Base-by-base conservation (phyloP, 2,329 filamentous ascomycete genomes). In the Penicillium expansum region DNA sequence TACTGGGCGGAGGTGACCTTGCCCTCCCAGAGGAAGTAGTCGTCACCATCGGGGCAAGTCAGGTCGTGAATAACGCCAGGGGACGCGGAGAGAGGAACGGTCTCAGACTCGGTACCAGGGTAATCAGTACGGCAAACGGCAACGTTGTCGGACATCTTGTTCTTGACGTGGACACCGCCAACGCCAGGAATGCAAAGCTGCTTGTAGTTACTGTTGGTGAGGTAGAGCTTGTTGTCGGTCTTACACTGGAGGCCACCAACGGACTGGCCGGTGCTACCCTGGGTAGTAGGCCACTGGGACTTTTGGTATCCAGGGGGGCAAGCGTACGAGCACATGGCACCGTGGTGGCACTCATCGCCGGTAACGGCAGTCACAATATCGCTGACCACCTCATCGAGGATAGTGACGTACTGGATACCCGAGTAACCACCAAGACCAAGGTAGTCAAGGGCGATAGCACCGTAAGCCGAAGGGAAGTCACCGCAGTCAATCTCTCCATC, bases 51-150 rank as follows among this genome's bases (percentile, higher is more conserved):
- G 45, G 93, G 89, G 80, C 91, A 93, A 71, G 90, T 91, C 63
- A 99, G 78, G 35, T 80, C 76, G 59, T 85, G 78, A 27, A 77
- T 82, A 48, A 76, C 68, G 57, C 89, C 89, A 51, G 89, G 77
- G 5, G 75, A 63, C 42, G 88, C 81, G 56, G 85, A 77, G 45
- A 92, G 78, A 44, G 93, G 90, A 57, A 97, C 83, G 53, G 89
- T 90, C 86, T 96, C 93, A 67, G 82, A 82, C 80, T 99, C 94
- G 57, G 86, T 92, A 71, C 92, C 93, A 60, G 94, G 94, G 78
- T 99, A 99, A 75, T 97, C 92, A 63, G 94, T 97, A 75, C 91
- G 91, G 85, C 94, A 99, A 66, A 96, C 83, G 43, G 88, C 83
- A 29, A 90, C 88, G 42, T 83, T 77, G 37, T 83, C 71, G 48